phyloP scores from a whole-genome alignment of 306 rosid species.

The Rubus idaeus region DNA sequence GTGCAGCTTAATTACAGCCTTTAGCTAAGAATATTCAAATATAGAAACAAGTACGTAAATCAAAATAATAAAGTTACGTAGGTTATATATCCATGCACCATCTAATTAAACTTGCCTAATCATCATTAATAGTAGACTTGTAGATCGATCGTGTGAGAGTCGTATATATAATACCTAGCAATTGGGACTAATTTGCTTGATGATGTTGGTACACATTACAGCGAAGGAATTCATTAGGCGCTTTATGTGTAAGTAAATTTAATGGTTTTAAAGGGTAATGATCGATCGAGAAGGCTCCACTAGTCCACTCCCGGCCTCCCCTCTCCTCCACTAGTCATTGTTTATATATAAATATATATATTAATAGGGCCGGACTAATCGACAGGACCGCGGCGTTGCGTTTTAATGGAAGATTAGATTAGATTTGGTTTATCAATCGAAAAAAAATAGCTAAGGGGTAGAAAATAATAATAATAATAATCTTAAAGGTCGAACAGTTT shows the following conservation, averaged over 20 bases:
- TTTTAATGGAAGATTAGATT: slow-evolving; percentile 18
- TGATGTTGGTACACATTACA: background rate
- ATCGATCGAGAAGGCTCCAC: background rate
- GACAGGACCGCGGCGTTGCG: slow-evolving; percentile 42
- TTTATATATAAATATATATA: background rate
- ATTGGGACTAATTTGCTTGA: background rate
- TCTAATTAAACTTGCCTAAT: too few relatives aligned
- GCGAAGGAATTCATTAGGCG: background rate
- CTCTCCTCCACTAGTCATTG: background rate
- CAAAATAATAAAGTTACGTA: too few relatives aligned
- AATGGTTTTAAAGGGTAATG: background rate
- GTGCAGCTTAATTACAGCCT: too few relatives aligned
- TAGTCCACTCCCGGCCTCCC: background rate
- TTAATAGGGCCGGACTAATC: background rate
- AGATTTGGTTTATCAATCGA: background rate
- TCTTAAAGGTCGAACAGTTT: slow-evolving; percentile 1
- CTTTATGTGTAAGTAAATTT: background rate
- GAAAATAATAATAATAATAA: background rate
- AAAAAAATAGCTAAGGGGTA: background rate
- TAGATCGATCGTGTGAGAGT: too few relatives aligned
- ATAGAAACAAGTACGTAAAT: too few relatives aligned
- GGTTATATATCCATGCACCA: too few relatives aligned
- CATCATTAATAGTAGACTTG: too few relatives aligned
- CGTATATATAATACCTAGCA: too few relatives aligned
- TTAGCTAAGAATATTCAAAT: too few relatives aligned